Conservation (phyloP, 106 monocot species). For the Dioscorea alata region DNA sequence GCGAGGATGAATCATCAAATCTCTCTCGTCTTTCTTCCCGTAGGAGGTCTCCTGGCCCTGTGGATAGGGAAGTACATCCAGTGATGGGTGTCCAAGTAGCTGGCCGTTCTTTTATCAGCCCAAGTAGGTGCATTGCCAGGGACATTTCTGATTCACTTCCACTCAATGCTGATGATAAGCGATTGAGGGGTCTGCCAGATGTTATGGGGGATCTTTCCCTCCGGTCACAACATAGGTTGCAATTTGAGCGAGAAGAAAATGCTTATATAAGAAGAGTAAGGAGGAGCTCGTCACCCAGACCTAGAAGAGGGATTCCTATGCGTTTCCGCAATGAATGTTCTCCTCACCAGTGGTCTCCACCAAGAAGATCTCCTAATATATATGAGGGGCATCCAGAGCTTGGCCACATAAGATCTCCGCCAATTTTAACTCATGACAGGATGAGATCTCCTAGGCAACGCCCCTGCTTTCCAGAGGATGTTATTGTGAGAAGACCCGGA, state of each 20-base stretch:
- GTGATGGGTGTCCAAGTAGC: not conserved
- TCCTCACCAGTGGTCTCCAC: constrained; percentile 12
- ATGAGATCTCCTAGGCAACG: constrained; percentile 5
- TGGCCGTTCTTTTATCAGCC: constrained; percentile 1
- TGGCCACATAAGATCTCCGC: constrained; percentile 5
- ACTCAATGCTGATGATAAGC: not conserved
- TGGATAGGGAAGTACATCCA: not conserved
- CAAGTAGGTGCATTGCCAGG: constrained; percentile 2
- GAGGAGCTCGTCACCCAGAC: not conserved
- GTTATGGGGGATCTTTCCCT: constrained; percentile 3
- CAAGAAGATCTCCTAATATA: constrained; percentile 4
- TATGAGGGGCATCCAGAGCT: constrained; percentile 10
- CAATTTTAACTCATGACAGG: constrained; percentile 8
- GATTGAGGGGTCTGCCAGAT: constrained; percentile 1
- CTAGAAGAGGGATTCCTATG: not conserved
- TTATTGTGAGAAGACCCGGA: constrained; percentile 10
- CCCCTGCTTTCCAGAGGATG: constrained; percentile 1
- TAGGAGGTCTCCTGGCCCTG: constrained; percentile 3
- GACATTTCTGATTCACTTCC: constrained; percentile 2
- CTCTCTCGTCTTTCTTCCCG: constrained; percentile 1
- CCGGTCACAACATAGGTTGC: not conserved
- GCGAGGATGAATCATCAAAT: constrained; percentile 1
- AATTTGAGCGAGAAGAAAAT: not conserved
- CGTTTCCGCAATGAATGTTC: constrained; percentile 1
- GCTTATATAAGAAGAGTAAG: not conserved